These are phyloP conservation scores for Populus tremula DNA, from an alignment of 345 rosid genomes.

Conservation along the genomic window DNA sequence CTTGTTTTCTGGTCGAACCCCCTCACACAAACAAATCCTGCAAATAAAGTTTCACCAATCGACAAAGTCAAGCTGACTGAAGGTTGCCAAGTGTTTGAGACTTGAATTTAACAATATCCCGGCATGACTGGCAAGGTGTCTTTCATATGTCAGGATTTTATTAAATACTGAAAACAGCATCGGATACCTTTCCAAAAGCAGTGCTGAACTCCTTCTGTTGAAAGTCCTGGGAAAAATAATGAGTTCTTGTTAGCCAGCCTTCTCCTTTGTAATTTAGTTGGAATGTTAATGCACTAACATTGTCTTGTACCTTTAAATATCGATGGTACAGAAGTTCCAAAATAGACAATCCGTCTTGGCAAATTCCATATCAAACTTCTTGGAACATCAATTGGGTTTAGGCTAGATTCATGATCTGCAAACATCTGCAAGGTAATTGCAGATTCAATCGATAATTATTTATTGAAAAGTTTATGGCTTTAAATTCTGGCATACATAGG, in stretches of 20 bases:
- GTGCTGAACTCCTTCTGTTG: conserved; percentile 76
- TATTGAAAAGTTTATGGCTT: background rate
- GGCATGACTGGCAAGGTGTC: background rate
- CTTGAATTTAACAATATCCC: background rate
- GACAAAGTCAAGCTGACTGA: background rate
- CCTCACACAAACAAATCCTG: conserved; percentile 90
- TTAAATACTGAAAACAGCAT: background rate
- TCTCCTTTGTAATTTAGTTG: background rate
- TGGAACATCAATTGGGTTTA: conserved; percentile 72
- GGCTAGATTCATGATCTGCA: conserved; percentile 88
- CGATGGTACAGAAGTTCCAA: conserved; percentile 85
- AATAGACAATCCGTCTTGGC: conserved; percentile 74
- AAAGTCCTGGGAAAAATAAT: conserved; percentile 48
- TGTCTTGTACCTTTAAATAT: conserved; percentile 71
- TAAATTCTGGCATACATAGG: background rate
- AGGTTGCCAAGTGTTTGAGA: background rate
- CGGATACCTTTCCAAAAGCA: conserved; percentile 94
- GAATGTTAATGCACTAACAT: background rate
- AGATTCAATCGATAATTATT: background rate
- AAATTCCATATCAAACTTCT: conserved; percentile 78
- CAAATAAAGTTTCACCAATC: conserved; percentile 16
- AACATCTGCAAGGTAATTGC: conserved; percentile 51
- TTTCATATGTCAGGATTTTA: background rate
- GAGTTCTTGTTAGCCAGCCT: conserved; percentile 5
- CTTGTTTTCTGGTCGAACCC: conserved; percentile 71